Percentiles rank a stretch among this genome's conserved stretches.
phyloP scores from a whole-genome alignment of 2,329 filamentous ascomycete species.

The Colletotrichum shisoi region DNA sequence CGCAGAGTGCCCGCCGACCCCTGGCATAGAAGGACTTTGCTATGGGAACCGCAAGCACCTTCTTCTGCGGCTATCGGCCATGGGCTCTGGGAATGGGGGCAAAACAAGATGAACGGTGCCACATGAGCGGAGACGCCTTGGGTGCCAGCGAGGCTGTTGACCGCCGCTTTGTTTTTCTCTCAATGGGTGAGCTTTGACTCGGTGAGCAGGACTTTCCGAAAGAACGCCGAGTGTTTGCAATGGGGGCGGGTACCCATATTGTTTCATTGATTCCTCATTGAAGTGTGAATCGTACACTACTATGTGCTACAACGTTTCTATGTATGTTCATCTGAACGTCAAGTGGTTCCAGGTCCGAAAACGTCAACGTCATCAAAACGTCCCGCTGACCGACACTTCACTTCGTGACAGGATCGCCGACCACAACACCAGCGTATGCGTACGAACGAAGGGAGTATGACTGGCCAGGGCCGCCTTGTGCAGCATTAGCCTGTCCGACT shows the following conservation, averaged over 20 bases:
- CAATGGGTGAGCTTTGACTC: conserved; percentile 3
- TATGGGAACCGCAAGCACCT: not conserved
- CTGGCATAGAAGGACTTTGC: not conserved
- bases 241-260: not conserved
- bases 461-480: not conserved
- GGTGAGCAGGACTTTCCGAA: not conserved
- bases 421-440: not conserved
- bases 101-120: conserved; percentile 14
- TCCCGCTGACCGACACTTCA: conserved; percentile 8
- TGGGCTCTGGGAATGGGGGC: not conserved
- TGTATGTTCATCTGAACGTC: conserved; percentile 32
- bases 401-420: not conserved
- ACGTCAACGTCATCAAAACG: conserved; percentile 1
- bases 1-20: not conserved
- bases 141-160: conserved; percentile 7
- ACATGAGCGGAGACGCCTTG: conserved; percentile 11
- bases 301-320: conserved; percentile 31
- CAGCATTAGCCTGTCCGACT: not conserved
- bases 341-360: conserved; percentile 17
- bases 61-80: not conserved
- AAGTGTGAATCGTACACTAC: conserved; percentile 21
- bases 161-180: conserved; percentile 13
- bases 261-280: conserved; percentile 13
- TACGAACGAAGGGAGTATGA: not conserved
- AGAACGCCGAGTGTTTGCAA: not conserved